Conservation (phyloP, 1,284 basidiomycete genomes). For the Moesziomyces globuligerus region DNA sequence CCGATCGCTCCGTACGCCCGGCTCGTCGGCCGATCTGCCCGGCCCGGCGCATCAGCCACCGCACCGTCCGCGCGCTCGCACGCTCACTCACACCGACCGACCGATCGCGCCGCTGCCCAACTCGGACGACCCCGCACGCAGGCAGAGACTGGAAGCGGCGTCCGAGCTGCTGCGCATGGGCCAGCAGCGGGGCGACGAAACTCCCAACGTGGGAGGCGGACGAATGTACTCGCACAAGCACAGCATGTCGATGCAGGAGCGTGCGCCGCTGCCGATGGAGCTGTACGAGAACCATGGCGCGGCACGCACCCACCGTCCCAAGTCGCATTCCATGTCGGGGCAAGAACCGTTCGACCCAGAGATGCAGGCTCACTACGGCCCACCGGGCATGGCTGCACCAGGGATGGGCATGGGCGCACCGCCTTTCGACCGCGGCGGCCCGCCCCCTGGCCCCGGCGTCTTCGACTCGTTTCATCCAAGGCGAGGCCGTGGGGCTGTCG, state of each 20-base stretch:
- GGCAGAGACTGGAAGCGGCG: conserved; percentile 40
- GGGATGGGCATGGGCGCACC: conserved; percentile 39
- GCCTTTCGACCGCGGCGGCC: conserved; percentile 32
- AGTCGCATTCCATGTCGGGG: conserved; percentile 42
- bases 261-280: conserved; percentile 28
- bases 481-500: conserved; percentile 38
- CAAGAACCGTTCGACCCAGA: conserved; percentile 35
- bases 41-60: conserved; percentile 12
- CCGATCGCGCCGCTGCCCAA: conserved; percentile 51
- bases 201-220: not conserved
- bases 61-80: conserved; percentile 46
- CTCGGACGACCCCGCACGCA: conserved; percentile 38
- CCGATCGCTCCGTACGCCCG: conserved; percentile 33
- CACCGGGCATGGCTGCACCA: conserved; percentile 33
- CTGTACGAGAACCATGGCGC: conserved; percentile 34
- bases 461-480: conserved; percentile 49
- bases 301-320: conserved; percentile 34
- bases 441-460: conserved; percentile 20
- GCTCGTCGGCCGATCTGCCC: conserved; percentile 26
- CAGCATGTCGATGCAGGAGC: conserved; percentile 46
- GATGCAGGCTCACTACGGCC: conserved; percentile 30
- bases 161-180: conserved; percentile 49
- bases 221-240: conserved; percentile 41
- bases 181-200: conserved; percentile 23
- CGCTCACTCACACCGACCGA: conserved; percentile 43